Evolutionary conservation across 345 rosid genomes (phyloP), one percentile per base, ranked within the genome.

Genomic region (Jatropha curcas): DNA sequence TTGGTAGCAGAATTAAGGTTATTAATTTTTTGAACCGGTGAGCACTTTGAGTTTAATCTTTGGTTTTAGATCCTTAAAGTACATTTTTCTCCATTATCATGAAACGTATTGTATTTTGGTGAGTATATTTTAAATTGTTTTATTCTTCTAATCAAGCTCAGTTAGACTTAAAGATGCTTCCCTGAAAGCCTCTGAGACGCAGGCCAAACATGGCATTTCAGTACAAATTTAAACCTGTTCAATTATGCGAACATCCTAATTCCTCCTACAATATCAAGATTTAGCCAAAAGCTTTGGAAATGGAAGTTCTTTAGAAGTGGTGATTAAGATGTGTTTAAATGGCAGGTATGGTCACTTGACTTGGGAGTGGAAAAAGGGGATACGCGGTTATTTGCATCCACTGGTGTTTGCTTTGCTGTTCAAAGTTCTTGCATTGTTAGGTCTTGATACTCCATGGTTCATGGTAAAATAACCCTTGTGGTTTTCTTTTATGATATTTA

Each of bases 301-400:
- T 19, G 52, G 33, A 27, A 56, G 25, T 27, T 12, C 7, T 71
- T 7, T 31, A 31, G 45, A 30, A 0, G 31, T 25, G 62, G 28
- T 68, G 13, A 55, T 24, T 62, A 33, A 22, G 53, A 31, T 52
- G 30, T 74, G 45, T 46, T 75, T 70, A 35, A 73, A 51, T 60
- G 50, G 60, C 77, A 95, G 99, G 70, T 89, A 92, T 75, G 98
- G 99, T 60, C 94, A 92, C 76, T 69, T 92, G 92, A 90, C 97
- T 22, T 92, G 97, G 99, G 98, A 95, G 72, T 95, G 96, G 96
- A 78, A 88, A 84, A 84, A 85, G 79, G 94, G 98, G 20, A 88
- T 92, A 65, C 86, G 98, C 61, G 87, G 98, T 86, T 95, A 89
- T 80, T 81, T 92, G 87, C 97, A 95, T 80, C 99, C 99, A 0